Evolutionary conservation across 176 grass and related monocot genomes (phyloP).

Genomic region (Carex pumila): DNA sequence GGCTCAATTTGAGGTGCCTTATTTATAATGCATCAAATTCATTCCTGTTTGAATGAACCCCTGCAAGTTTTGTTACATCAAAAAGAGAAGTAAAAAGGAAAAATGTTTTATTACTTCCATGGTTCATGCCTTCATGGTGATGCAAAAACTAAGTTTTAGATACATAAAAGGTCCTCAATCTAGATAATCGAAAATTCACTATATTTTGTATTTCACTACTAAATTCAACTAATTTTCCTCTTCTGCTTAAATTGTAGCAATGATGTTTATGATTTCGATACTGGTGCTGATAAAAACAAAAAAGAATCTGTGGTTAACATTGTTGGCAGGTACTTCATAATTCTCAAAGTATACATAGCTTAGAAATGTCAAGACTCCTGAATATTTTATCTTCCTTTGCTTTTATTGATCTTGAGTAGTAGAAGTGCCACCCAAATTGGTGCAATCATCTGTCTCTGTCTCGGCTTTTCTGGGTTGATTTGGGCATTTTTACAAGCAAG

Average conservation of each 20-base stretch:
- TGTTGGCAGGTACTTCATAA: constrained; percentile 56
- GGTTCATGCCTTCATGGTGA: not conserved
- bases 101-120: not conserved
- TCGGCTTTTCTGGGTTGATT: constrained; percentile 54
- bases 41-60: not conserved
- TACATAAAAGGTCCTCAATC: not conserved
- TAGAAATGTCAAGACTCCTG: not conserved
- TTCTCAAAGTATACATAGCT: not conserved
- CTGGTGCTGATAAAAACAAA: constrained; percentile 68
- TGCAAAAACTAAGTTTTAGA: not conserved
- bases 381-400: not conserved
- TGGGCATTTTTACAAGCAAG: constrained; percentile 60
- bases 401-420: constrained; percentile 32
- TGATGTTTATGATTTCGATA: constrained; percentile 87
- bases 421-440: constrained; percentile 42
- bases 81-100: not conserved
- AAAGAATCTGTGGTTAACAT: constrained; percentile 87
- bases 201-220: not conserved
- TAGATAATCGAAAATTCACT: not conserved
- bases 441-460: constrained; percentile 51
- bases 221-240: not conserved
- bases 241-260: constrained; percentile 47
- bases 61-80: not conserved
- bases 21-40: constrained; percentile 1
- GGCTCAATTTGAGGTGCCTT: constrained; percentile 83